Evolutionary conservation across 495 filamentous ascomycete genomes (phyloP), one percentile per base, ranked within the genome.

Genomic region (Talaromyces nanjingensis): DNA sequence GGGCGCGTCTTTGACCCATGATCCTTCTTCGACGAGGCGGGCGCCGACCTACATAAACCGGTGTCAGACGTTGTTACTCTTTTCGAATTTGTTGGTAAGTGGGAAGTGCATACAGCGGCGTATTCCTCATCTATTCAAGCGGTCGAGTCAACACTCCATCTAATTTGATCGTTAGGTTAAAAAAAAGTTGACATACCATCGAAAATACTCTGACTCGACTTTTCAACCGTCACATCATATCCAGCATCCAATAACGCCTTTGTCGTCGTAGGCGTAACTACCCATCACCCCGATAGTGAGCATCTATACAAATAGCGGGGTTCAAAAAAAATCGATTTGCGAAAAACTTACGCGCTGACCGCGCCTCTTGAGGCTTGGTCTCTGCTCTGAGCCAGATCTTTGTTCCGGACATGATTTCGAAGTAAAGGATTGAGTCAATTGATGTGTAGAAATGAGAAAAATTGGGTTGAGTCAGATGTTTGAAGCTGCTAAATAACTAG

Each of bases 191-290:
- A 65, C 71, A 37, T 71, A 76, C 93, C 91, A 37, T 91, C 85
- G 71, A 96, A 97, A 68, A 97, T 97, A 54, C 93, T 83, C 70
- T 88, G 84, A 14, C 86, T 83, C 53, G 86, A 91, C 55, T 86
- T 83, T 80, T 98, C 93, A 20, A 97, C 86, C 42, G 89, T 85
- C 70, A 98, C 87, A 3, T 83, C 79, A 72, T 96, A 98, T 64
- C 90, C 94, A 27, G 91, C 89, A 71, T 91, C 84, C 55, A 96
- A 79, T 60, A 98, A 85, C 58, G 86, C 83, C 76, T 91, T 90
- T 62, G 89, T 79, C 25, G 90, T 94, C 29, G 86, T 82, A 3
- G 88, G 88, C 16, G 87, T 90, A 67, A 81, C 78, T 81, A 54
- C 16, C 27, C 24, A 56, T 5, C 20, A 25, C 16, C 27, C 5